A percentile compares a stretch with the other conserved stretches of the same genome.
phyloP scores from a whole-genome alignment of 2,329 filamentous ascomycete genomes.

The Fusarium tjaetaba region DNA sequence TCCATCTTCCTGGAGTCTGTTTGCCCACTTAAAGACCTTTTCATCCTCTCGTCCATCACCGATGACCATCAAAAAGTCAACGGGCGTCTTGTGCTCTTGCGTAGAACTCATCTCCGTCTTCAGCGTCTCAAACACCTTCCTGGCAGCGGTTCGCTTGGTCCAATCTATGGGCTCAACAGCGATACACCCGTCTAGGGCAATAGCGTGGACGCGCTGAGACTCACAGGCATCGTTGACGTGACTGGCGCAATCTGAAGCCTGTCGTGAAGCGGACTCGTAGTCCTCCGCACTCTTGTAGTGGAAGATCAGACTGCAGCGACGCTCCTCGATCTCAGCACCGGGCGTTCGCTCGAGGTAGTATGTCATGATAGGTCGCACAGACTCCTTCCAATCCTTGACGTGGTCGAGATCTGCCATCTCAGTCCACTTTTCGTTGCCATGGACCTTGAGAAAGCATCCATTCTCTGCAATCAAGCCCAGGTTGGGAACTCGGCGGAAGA shows the following conservation, averaged over 20 bases:
- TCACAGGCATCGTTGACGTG: conserved; percentile 96
- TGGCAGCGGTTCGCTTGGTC: conserved; percentile 86
- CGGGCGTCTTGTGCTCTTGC: conserved; percentile 51
- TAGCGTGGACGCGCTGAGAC: conserved; percentile 82
- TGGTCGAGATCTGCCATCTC: conserved; percentile 78
- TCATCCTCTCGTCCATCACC: conserved; percentile 95
- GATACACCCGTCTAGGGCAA: conserved; percentile 81
- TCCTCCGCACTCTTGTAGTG: conserved; percentile 88
- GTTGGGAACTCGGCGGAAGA: conserved; percentile 85
- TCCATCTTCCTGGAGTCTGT: conserved; percentile 70
- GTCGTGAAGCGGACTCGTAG: conserved; percentile 75
- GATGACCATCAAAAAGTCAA: conserved; percentile 89
- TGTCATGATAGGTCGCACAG: conserved; percentile 81
- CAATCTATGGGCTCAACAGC: conserved; percentile 86
- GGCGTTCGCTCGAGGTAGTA: conserved; percentile 93
- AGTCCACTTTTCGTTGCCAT: conserved; percentile 75
- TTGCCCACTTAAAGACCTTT: conserved; percentile 94
- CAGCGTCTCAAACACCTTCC: conserved; percentile 73
- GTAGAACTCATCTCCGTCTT: conserved; percentile 50
- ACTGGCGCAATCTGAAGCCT: conserved; percentile 89
- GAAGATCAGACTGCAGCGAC: conserved; percentile 91
- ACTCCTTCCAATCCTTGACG: conserved; percentile 82
- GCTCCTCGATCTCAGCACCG: conserved; percentile 86
- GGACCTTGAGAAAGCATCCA: conserved; percentile 86
- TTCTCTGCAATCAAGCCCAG: conserved; percentile 94